Evolutionary conservation across 139 green algal species (phyloP).

Genomic region (Micractinium conductrix): DNA sequence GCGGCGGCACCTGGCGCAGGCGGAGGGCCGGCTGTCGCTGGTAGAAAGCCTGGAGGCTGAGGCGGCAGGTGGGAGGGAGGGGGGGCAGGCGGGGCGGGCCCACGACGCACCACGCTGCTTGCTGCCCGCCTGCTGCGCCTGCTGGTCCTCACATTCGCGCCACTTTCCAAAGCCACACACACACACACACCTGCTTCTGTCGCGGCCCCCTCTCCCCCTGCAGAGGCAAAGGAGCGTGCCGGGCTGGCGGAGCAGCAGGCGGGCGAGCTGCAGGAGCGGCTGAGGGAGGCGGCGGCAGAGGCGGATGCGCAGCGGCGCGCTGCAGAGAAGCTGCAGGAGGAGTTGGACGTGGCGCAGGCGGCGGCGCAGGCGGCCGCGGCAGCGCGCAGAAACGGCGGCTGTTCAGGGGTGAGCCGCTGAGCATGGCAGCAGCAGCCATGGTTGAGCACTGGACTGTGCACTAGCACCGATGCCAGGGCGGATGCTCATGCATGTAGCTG

Average conservation of each 20-base stretch:
- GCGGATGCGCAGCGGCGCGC: background rate
- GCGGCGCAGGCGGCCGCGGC: background rate
- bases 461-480: too few relatives aligned
- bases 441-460: too few relatives aligned
- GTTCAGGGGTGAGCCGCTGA: background rate
- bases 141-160: too few relatives aligned
- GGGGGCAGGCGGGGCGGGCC: too few relatives aligned
- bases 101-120: too few relatives aligned
- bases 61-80: conserved; percentile 1
- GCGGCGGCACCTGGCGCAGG: conserved; percentile 28
- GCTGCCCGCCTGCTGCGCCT: too few relatives aligned
- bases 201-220: too few relatives aligned
- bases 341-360: conserved; percentile 6
- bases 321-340: background rate
- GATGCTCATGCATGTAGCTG: too few relatives aligned
- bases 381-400: background rate
- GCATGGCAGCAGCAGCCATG: background rate
- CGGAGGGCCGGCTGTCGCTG: conserved; percentile 30
- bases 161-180: too few relatives aligned
- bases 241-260: conserved; percentile 2
- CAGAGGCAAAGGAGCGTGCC: conserved; percentile 10
- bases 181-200: too few relatives aligned
- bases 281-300: background rate
- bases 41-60: conserved; percentile 29
- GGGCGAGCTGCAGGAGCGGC: background rate